These are phyloP conservation scores for Elongisporangium prolatum DNA, from an alignment of 352 stramenopile genomes.

Conservation along the genomic window DNA sequence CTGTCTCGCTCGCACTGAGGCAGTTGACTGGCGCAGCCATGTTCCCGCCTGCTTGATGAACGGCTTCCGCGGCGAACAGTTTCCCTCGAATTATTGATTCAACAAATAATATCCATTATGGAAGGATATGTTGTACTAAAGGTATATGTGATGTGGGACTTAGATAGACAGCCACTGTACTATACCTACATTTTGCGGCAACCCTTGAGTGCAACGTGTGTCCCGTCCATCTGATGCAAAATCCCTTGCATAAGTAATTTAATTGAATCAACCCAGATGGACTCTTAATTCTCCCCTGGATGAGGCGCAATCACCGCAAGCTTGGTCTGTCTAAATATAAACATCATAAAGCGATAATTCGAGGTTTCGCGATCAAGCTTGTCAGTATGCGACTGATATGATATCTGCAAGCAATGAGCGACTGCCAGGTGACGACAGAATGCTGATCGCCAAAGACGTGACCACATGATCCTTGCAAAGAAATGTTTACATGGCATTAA, in stretches of 20 bases:
- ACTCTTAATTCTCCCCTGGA: not conserved
- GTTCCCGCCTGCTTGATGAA: not conserved
- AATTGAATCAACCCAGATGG: not conserved
- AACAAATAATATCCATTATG: not conserved
- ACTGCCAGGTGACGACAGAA: not conserved
- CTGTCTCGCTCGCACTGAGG: conserved; percentile 60
- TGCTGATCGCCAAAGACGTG: not conserved
- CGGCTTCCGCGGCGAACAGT: not conserved
- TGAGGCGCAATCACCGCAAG: not conserved
- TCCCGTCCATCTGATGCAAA: not conserved
- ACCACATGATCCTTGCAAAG: not conserved
- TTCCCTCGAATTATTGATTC: not conserved
- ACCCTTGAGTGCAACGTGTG: not conserved
- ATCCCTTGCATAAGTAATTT: not conserved
- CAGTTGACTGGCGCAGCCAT: conserved; percentile 7
- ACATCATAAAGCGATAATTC: not conserved
- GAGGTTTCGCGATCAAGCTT: not conserved
- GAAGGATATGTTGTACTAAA: not conserved
- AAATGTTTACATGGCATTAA: not conserved
- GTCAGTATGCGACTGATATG: not conserved
- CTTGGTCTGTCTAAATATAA: not conserved
- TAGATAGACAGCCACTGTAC: not conserved
- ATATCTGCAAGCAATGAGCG: not conserved
- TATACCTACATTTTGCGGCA: not conserved
- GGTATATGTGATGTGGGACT: not conserved